These are phyloP conservation scores for Leishmania guyanensis DNA, from an alignment of 208 protist genomes.

Conservation along the genomic window DNA sequence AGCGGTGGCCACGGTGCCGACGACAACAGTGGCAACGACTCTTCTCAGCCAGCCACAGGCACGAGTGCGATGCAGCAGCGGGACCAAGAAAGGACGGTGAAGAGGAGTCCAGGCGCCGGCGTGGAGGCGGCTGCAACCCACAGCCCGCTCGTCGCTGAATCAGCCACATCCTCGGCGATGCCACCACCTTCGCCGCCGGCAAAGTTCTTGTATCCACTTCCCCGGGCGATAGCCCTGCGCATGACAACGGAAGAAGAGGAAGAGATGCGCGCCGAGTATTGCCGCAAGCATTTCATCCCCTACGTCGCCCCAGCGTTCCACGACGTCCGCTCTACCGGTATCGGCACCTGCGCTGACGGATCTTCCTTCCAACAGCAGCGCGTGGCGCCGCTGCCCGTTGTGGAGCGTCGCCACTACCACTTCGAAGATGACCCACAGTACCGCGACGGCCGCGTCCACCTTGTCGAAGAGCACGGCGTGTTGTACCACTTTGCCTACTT, in stretches of 20 bases:
- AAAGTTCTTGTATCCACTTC: slow-evolving; percentile 34
- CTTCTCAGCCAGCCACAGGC: neutral
- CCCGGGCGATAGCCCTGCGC: slow-evolving; percentile 40
- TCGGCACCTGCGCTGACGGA: slow-evolving; percentile 1
- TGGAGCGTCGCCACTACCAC: slow-evolving; percentile 37
- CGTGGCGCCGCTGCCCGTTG: slow-evolving; percentile 21
- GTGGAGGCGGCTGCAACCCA: neutral
- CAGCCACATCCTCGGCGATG: neutral
- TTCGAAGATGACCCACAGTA: slow-evolving; percentile 41
- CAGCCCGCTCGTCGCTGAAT: neutral
- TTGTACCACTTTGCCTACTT: slow-evolving; percentile 67
- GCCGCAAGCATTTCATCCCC: slow-evolving; percentile 24
- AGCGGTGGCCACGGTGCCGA: neutral
- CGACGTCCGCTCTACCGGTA: slow-evolving; percentile 5
- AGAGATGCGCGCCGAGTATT: slow-evolving; percentile 35
- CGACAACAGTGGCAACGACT: neutral
- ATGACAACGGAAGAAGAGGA: slow-evolving; percentile 38
- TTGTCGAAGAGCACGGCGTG: slow-evolving; percentile 66
- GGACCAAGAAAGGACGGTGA: neutral
- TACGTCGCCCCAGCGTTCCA: slow-evolving; percentile 28
- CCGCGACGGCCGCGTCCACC: slow-evolving; percentile 56
- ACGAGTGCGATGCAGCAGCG: neutral
- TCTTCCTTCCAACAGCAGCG: slow-evolving; percentile 1
- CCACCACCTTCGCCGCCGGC: slow-evolving; percentile 12
- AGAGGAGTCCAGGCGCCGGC: neutral